Evolutionary conservation across 208 protist species (phyloP).

Genomic region (Borovskyia barvae): DNA sequence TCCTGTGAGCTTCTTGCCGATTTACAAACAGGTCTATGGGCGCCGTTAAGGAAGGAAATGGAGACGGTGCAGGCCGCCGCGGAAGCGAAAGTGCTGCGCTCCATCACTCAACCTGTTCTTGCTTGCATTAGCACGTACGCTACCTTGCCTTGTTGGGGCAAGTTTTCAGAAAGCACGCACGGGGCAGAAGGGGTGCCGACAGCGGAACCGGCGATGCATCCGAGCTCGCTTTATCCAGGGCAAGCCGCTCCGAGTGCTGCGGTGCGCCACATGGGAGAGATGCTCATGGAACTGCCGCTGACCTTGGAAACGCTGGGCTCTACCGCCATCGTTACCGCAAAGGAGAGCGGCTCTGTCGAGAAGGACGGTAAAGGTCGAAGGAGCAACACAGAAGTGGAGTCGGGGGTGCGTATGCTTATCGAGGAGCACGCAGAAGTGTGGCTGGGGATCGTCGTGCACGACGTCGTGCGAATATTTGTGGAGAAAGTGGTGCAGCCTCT

Average conservation of each 20-base stretch:
- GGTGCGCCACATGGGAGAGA: constrained; percentile 72
- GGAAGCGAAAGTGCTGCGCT: constrained; percentile 24
- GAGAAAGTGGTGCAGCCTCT: constrained; percentile 48
- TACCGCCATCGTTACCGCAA: constrained; percentile 7
- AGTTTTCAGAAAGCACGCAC: no score
- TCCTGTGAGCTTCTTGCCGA: constrained; percentile 17
- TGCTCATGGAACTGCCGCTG: constrained; percentile 80
- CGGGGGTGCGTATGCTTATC: constrained; percentile 40
- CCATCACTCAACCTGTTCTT: constrained; percentile 46
- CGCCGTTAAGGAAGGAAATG: constrained; percentile 32
- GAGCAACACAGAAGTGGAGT: constrained; percentile 9
- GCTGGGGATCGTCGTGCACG: constrained; percentile 62
- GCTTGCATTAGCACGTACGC: constrained; percentile 36
- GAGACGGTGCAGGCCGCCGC: constrained; percentile 26
- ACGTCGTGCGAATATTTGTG: constrained; percentile 52
- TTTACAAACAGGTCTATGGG: constrained; percentile 43
- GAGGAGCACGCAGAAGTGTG: constrained; percentile 59
- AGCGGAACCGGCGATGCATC: no score
- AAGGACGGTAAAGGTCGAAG: not conserved
- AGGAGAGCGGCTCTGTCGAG: constrained; percentile 1
- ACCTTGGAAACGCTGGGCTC: constrained; percentile 55
- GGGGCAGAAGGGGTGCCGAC: no score
- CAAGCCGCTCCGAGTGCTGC: constrained; percentile 44
- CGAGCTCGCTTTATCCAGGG: no score
- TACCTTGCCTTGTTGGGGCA: constrained; percentile 34